These are phyloP conservation scores for Leptographium wingfieldii DNA, from an alignment of 2,329 filamentous ascomycete genomes.

Conservation along the genomic window DNA sequence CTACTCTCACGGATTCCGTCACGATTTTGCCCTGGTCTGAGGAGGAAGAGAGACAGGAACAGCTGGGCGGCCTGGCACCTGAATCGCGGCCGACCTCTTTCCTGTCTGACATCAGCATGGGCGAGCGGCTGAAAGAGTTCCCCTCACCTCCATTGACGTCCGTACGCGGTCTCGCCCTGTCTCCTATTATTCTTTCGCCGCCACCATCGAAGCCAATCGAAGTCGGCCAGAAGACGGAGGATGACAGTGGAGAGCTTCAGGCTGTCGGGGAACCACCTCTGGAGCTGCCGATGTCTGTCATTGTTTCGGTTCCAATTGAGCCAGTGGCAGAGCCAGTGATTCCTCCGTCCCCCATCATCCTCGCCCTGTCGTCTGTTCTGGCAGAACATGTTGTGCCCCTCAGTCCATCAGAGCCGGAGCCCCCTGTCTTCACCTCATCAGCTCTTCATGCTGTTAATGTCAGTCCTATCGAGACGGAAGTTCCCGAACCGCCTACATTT, in stretches of 20 bases:
- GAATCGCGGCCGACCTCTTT: slow-evolving; percentile 8
- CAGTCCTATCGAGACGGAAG: slow-evolving; percentile 6
- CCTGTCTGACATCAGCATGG: slow-evolving; percentile 29
- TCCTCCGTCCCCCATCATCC: not conserved
- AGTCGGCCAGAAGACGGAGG: not conserved
- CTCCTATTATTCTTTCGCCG: slow-evolving; percentile 17
- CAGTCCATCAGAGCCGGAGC: slow-evolving; percentile 2
- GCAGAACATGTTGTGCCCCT: slow-evolving; percentile 1
- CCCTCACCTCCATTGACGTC: slow-evolving; percentile 40
- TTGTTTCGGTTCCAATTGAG: slow-evolving; percentile 7
- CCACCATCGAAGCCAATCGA: slow-evolving; percentile 15
- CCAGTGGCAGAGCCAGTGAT: slow-evolving; percentile 5
- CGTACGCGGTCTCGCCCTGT: slow-evolving; percentile 16
- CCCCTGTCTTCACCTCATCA: slow-evolving; percentile 8
- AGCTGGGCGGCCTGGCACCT: not conserved
- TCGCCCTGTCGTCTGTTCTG: not conserved
- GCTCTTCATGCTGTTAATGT: slow-evolving; percentile 7
- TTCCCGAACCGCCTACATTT: slow-evolving; percentile 3
- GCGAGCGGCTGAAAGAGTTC: slow-evolving; percentile 40
- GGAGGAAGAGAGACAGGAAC: not conserved
- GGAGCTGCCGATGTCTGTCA: slow-evolving; percentile 3
- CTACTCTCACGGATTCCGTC: slow-evolving; percentile 49
- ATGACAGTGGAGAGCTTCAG: not conserved
- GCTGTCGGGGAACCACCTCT: not conserved
- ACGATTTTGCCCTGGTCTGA: slow-evolving; percentile 19